Percentiles rank a stretch among this genome's conserved stretches.
phyloP scores from a whole-genome alignment of 1,284 basidiomycete species.

The Boletellus deceptivus region DNA sequence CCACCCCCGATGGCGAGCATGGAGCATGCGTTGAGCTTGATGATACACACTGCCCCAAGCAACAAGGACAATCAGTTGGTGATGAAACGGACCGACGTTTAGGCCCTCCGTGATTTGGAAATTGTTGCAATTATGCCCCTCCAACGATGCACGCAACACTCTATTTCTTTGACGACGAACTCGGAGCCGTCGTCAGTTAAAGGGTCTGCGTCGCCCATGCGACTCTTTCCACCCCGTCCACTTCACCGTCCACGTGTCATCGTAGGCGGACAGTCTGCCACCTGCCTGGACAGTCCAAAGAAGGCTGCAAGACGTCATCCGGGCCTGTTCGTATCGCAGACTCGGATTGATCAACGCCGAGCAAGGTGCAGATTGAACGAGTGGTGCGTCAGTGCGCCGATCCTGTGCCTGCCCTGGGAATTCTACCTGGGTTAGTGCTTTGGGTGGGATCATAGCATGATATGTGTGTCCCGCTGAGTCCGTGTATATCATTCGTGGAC shows the following conservation, averaged over 20 bases:
- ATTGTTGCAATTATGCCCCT: constrained; percentile 25
- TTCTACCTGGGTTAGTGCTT: constrained; percentile 61
- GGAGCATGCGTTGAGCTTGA: too few relatives aligned
- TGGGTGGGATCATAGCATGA: constrained; percentile 31
- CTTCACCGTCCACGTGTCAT: constrained; percentile 27
- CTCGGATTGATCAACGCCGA: constrained; percentile 24
- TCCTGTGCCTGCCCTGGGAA: background rate
- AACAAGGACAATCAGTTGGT: too few relatives aligned
- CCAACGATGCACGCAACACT: constrained; percentile 14
- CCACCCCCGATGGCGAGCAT: too few relatives aligned
- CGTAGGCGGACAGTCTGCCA: constrained; percentile 25
- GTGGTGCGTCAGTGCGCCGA: background rate
- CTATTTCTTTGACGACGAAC: background rate
- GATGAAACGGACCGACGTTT: background rate
- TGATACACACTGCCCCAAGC: too few relatives aligned
- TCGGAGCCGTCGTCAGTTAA: constrained; percentile 6
- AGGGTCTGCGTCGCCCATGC: constrained; percentile 22
- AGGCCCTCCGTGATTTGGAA: constrained; percentile 13
- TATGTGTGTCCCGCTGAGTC: too few relatives aligned
- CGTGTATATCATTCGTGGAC: too few relatives aligned
- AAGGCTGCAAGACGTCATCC: background rate
- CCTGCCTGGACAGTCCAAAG: background rate
- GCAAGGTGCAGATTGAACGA: background rate
- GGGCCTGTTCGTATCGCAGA: constrained; percentile 8
- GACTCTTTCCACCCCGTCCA: constrained; percentile 24